Conservation (phyloP, 2,329 filamentous ascomycete genomes). For the Madurella mycetomatis region DNA sequence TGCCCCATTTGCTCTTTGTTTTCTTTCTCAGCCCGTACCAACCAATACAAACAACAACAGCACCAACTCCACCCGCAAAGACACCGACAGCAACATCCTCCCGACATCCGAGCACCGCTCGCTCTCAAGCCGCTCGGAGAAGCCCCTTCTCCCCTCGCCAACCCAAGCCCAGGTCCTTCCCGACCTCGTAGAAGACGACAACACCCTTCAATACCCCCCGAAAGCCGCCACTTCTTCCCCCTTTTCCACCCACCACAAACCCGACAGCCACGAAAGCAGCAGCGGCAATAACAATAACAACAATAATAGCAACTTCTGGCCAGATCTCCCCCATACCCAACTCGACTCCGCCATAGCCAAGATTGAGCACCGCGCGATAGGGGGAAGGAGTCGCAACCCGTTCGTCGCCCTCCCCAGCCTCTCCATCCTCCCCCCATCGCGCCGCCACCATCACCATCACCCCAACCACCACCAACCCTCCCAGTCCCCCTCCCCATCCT, state of each 20-base stretch:
- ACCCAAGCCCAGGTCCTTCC: background rate
- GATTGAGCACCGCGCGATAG: background rate
- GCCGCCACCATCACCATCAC: background rate
- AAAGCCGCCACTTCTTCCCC: background rate
- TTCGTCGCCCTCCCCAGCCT: background rate
- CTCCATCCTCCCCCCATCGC: background rate
- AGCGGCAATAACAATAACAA: slow-evolving; percentile 3
- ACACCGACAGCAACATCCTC: slow-evolving; percentile 9
- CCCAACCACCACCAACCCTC: too few relatives aligned
- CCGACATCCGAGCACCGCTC: slow-evolving; percentile 19
- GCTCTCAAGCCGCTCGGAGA: background rate
- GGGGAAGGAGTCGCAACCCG: background rate
- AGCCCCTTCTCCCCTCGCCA: background rate
- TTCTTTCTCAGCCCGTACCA: background rate
- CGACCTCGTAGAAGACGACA: background rate
- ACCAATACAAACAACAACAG: slow-evolving; percentile 3
- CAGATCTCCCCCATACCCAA: slow-evolving; percentile 17
- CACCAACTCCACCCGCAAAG: slow-evolving; percentile 15
- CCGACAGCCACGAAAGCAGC: background rate
- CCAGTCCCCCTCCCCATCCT: too few relatives aligned
- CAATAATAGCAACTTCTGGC: too few relatives aligned
- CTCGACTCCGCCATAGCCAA: slow-evolving; percentile 12
- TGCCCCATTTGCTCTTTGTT: background rate
- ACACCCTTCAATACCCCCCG: background rate
- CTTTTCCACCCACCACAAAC: background rate